A percentile compares a stretch with the other conserved stretches of the same genome.
These are phyloP conservation scores for Ceratobasidium theobromae DNA, from an alignment of 1,284 basidiomycete genomes.

Conservation along the genomic window DNA sequence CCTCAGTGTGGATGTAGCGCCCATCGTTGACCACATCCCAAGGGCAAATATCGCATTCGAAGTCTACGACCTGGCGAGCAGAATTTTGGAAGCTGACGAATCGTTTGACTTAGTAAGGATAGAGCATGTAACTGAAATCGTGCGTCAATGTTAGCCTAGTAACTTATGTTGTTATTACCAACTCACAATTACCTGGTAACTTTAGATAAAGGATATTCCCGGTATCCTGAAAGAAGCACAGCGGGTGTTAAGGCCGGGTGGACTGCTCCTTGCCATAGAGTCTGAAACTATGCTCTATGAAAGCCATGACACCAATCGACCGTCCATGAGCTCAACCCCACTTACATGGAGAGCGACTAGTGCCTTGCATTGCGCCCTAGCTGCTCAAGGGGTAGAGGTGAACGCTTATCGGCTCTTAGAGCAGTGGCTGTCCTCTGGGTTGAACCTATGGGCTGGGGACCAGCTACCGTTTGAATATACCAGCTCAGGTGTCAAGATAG, in stretches of 20 bases:
- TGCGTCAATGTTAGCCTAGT: background rate
- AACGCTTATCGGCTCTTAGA: background rate
- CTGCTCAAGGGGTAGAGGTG: conserved; percentile 1
- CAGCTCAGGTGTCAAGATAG: background rate
- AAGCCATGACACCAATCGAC: background rate
- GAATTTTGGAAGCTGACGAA: background rate
- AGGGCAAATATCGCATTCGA: conserved; percentile 11
- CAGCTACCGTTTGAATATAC: conserved; percentile 3
- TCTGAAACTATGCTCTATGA: background rate
- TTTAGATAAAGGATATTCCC: conserved; percentile 2
- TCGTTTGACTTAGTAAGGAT: conserved; percentile 16
- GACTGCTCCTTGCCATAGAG: conserved; percentile 10
- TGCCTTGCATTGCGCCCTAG: background rate
- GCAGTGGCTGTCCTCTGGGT: conserved; percentile 11
- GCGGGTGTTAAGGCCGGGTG: conserved; percentile 15
- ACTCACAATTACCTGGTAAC: too few relatives aligned
- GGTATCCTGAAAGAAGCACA: conserved; percentile 5
- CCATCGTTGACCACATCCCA: background rate
- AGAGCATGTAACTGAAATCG: background rate
- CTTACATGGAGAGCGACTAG: background rate
- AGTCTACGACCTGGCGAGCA: conserved; percentile 2
- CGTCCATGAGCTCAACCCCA: background rate
- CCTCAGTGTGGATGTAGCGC: conserved; percentile 10
- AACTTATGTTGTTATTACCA: too few relatives aligned
- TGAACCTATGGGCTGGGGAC: background rate